phyloP scores from a whole-genome alignment of 345 rosid genomes.

The Cardiospermum halicacabum region DNA sequence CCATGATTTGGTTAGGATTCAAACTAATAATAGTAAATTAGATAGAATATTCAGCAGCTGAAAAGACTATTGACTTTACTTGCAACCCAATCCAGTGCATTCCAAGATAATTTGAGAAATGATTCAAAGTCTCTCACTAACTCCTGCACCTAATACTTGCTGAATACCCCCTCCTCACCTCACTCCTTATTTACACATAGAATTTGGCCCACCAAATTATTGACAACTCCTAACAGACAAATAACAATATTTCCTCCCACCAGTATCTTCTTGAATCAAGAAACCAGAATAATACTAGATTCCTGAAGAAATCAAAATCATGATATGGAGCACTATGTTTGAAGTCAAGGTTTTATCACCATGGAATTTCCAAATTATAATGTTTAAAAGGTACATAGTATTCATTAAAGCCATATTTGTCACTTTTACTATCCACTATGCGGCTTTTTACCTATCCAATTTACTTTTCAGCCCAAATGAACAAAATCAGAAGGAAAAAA shows the following conservation, averaged over 20 bases:
- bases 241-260: conserved; percentile 57
- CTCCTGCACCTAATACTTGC: too few species aligned
- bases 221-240: too few species aligned
- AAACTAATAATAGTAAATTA: too few species aligned
- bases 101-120: too few species aligned
- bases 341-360: not conserved
- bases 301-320: conserved; percentile 35
- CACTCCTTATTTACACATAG: too few species aligned
- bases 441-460: not conserved
- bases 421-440: not conserved
- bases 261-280: conserved; percentile 57
- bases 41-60: too few species aligned
- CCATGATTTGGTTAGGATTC: not conserved
- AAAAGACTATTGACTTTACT: too few species aligned
- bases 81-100: too few species aligned
- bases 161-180: too few species aligned
- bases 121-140: too few species aligned
- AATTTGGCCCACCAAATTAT: too few species aligned
- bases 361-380: not conserved
- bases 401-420: not conserved
- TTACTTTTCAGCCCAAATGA: not conserved
- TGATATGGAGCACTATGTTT: not conserved
- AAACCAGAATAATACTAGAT: conserved; percentile 75
- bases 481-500: not conserved
- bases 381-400: not conserved